These are phyloP conservation scores for Lathyrus tuberosus DNA, from an alignment of 306 rosid genomes.

Conservation along the genomic window DNA sequence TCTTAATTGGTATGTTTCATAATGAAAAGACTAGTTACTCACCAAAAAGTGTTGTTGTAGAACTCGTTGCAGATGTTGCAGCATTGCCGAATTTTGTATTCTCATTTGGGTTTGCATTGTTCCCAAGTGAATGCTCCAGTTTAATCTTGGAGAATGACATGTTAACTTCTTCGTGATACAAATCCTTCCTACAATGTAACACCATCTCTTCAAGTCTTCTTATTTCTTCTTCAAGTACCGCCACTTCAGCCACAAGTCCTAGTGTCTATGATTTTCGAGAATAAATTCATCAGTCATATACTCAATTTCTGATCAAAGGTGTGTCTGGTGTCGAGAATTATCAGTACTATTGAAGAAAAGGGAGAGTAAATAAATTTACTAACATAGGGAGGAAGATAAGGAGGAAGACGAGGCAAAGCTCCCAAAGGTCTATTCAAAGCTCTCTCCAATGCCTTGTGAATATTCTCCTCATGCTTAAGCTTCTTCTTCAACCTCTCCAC, in stretches of 20 bases:
- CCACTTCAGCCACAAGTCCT: constrained; percentile 92
- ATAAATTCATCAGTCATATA: constrained; percentile 27
- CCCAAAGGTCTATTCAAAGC: constrained; percentile 93
- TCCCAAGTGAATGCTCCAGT: constrained; percentile 44
- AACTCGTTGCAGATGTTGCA: constrained; percentile 8
- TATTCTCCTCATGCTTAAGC: constrained; percentile 84
- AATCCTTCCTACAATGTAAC: constrained; percentile 73
- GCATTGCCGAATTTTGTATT: constrained; percentile 39
- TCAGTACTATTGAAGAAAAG: not conserved
- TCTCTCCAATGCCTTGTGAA: constrained; percentile 81
- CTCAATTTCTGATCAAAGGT: not conserved
- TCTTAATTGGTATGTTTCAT: constrained; percentile 13
- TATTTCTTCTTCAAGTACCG: constrained; percentile 94
- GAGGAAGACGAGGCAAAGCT: constrained; percentile 95
- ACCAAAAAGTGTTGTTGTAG: constrained; percentile 47
- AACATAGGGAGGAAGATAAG: constrained; percentile 82
- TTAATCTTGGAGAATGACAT: constrained; percentile 69
- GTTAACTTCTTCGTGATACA: constrained; percentile 79
- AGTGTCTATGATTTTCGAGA: constrained; percentile 51
- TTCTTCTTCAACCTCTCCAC: constrained; percentile 94
- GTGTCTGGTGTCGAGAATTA: not conserved
- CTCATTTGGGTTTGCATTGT: constrained; percentile 35
- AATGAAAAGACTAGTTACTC: constrained; percentile 28
- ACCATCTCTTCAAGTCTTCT: constrained; percentile 86
- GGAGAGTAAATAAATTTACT: constrained; percentile 40